These are phyloP conservation scores for Suhomyces emberorum DNA, from an alignment of 805 yeast species.

Conservation along the genomic window DNA sequence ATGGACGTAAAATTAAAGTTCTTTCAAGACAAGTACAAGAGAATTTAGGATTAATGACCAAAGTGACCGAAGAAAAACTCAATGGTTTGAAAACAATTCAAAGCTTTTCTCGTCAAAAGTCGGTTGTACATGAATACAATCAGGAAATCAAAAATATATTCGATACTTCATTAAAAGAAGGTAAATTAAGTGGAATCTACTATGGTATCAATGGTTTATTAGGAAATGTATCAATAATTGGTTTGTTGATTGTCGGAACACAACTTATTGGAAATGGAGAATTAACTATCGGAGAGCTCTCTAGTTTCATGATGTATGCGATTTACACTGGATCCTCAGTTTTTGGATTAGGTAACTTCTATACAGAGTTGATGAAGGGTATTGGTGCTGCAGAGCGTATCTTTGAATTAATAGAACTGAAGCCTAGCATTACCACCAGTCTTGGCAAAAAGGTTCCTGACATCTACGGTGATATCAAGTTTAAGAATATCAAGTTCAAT, in stretches of 20 bases:
- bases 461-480: slow-evolving; percentile 55
- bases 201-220: slow-evolving; percentile 78
- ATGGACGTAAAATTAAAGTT: slow-evolving; percentile 74
- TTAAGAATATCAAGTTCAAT: slow-evolving; percentile 61
- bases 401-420: slow-evolving; percentile 79
- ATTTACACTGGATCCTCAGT: slow-evolving; percentile 92
- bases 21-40: slow-evolving; percentile 77
- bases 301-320: slow-evolving; percentile 94
- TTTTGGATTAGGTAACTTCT: slow-evolving; percentile 85
- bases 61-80: slow-evolving; percentile 88
- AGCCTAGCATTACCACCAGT: slow-evolving; percentile 67
- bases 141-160: slow-evolving; percentile 63
- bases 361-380: slow-evolving; percentile 94
- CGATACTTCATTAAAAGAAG: slow-evolving; percentile 74
- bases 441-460: slow-evolving; percentile 49
- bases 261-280: slow-evolving; percentile 75
- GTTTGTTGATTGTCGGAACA: slow-evolving; percentile 76
- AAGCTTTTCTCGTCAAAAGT: slow-evolving; percentile 79
- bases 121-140: slow-evolving; percentile 74
- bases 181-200: slow-evolving; percentile 69
- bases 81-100: slow-evolving; percentile 85
- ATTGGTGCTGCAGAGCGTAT: slow-evolving; percentile 92
- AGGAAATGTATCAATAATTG: slow-evolving; percentile 79
- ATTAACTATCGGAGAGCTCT: slow-evolving; percentile 80
- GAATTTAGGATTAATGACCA: slow-evolving; percentile 80